Evolutionary conservation across 345 rosid species (phyloP).

Genomic region (Pelargonium nanum): DNA sequence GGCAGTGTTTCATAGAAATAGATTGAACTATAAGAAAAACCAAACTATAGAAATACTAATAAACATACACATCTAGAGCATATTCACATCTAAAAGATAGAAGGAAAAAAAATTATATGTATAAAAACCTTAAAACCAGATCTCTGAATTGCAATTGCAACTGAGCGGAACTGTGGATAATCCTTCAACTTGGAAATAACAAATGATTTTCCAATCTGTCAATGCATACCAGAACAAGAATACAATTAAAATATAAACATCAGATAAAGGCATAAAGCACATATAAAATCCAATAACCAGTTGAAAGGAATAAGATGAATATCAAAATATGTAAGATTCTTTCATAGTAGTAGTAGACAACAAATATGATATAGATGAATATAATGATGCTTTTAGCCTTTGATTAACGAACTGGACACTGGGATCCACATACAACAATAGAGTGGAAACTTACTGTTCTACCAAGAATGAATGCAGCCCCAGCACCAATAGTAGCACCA

Average conservation of each 20-base stretch:
- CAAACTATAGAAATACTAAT: neutral
- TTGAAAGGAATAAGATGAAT: neutral
- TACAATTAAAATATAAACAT: neutral
- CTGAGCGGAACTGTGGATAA: slow-evolving; percentile 86
- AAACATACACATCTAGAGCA: neutral
- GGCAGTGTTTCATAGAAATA: too few species aligned
- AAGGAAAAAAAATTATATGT: neutral
- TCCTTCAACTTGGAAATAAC: slow-evolving; percentile 85
- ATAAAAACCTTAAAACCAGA: slow-evolving; percentile 90
- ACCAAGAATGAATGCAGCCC: slow-evolving; percentile 91
- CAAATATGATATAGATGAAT: neutral
- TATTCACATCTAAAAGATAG: slow-evolving; percentile 5
- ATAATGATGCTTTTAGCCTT: neutral
- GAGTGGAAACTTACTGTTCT: slow-evolving; percentile 44
- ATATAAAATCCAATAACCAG: neutral
- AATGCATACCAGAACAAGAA: slow-evolving; percentile 13
- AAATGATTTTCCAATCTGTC: slow-evolving; percentile 74
- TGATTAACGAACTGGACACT: neutral
- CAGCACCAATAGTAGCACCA: slow-evolving; percentile 87
- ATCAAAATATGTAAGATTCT: neutral
- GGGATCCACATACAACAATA: slow-evolving; percentile 1
- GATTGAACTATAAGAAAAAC: neutral
- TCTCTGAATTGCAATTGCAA: slow-evolving; percentile 68
- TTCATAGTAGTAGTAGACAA: neutral
- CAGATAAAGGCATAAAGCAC: neutral